Percentiles rank a stretch among this genome's conserved stretches.
phyloP scores from a whole-genome alignment of 495 filamentous ascomycete genomes.

The Tirmania nivea region DNA sequence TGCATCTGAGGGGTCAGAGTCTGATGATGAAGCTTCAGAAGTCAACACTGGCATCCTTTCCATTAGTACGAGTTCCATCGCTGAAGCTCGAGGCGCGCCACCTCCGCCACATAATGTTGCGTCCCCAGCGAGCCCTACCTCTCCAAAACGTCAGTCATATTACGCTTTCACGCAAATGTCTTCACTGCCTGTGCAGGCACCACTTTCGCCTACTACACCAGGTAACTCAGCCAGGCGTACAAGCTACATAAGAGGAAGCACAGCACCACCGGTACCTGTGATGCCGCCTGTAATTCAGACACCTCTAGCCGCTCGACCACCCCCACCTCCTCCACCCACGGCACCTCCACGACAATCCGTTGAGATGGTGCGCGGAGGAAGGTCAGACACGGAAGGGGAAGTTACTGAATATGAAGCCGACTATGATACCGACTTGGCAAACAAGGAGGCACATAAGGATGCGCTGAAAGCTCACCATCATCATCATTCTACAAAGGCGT shows the following conservation, averaged over 20 bases:
- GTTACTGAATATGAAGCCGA: conserved; percentile 92
- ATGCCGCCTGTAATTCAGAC: background rate
- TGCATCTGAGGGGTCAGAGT: conserved; percentile 34
- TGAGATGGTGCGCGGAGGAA: conserved; percentile 21
- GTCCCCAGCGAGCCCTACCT: background rate
- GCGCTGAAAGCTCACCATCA: conserved; percentile 51
- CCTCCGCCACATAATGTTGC: conserved; percentile 18
- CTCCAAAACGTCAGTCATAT: background rate
- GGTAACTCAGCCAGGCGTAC: conserved; percentile 26
- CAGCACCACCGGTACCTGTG: conserved; percentile 22
- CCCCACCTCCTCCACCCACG: conserved; percentile 41
- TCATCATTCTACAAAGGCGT: conserved; percentile 43
- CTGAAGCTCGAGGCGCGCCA: background rate
- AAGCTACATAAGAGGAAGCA: conserved; percentile 25
- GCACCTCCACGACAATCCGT: conserved; percentile 55
- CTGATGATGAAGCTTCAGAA: conserved; percentile 81
- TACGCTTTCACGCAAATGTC: conserved; percentile 17
- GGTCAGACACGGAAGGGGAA: conserved; percentile 48
- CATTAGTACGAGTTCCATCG: background rate
- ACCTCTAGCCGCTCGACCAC: conserved; percentile 25
- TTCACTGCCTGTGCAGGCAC: conserved; percentile 27
- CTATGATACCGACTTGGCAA: conserved; percentile 93
- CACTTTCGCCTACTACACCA: conserved; percentile 26
- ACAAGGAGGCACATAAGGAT: conserved; percentile 73
- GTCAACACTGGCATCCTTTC: conserved; percentile 21